Evolutionary conservation across 1,284 basidiomycete species (phyloP), one percentile per base, ranked within the genome.

Genomic region (Ceratobasidium sp.): DNA sequence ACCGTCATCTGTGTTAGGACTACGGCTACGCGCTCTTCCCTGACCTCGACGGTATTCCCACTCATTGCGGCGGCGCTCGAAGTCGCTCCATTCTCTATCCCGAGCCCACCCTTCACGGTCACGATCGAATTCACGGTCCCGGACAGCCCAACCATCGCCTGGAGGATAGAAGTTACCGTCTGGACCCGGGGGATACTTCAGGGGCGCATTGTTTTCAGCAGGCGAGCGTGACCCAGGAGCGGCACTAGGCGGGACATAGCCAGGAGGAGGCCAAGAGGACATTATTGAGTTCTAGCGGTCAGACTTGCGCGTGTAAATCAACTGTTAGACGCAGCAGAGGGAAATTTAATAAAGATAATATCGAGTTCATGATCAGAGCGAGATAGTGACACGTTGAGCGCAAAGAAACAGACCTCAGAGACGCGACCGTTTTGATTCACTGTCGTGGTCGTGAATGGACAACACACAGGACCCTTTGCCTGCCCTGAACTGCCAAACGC

Each of bases 211-310:
- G 88, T 78, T 53, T 15, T 76, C 73, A 56, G 87, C 85, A 58
- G 92, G 94, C 80, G 94, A 95, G 79, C 93, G 92, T 82, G 93
- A 95, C 83, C 92, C 93, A 84, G 94, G 94, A 83, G 91, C 92
- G 81, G 90, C 90, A 80, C 90, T 88, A 79, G 90, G 88, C 84
- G 92, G 90, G 85, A 91, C 92, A 86, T 93, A 92, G 84, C 89
- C 88, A 86, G 90, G 86, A 85, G 86, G 84, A 86, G 91, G 89
- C 92, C 89, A 90, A 84, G 89, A 88, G 83, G 89, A 89, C 88
- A 90, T 89, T 83, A 82, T 83, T 46, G 61, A 66, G 44, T 40
- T 55, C 75, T 63, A 77, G 76, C 28, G 61, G 51, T 77, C 51
- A 63, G 12, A 51, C 44, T 66, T 67, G 61, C 18, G 51, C 53